phyloP scores from a whole-genome alignment of 163 green algal genomes.

The Scenedesmus sp. region DNA sequence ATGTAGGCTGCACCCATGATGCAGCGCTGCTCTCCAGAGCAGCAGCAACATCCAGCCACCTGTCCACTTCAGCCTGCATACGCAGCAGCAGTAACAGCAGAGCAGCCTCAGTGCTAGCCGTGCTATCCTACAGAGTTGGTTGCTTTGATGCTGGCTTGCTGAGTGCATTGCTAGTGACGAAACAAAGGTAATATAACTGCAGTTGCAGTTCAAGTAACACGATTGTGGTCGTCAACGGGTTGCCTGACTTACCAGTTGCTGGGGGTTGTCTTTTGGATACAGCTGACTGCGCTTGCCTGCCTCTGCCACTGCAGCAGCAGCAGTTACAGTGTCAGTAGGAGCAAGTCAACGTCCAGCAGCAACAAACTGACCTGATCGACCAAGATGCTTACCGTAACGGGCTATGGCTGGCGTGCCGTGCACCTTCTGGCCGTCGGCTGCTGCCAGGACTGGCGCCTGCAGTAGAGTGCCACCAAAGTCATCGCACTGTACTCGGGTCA shows the following conservation, averaged over 20 bases:
- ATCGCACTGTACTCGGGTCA: background rate
- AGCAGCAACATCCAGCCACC: conserved; percentile 61
- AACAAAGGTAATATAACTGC: background rate
- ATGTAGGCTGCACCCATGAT: conserved; percentile 65
- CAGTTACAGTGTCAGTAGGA: background rate
- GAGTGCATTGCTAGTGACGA: background rate
- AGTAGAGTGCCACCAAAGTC: conserved; percentile 5
- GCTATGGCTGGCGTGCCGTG: conserved; percentile 53
- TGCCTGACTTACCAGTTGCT: conserved; percentile 2
- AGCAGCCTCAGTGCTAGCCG: background rate
- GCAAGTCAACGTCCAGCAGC: background rate
- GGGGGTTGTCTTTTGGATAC: conserved; percentile 22
- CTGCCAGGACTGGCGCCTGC: conserved; percentile 57
- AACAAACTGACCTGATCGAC: background rate
- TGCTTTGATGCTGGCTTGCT: background rate
- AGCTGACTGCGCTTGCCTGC: conserved; percentile 44
- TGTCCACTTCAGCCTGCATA: conserved; percentile 62
- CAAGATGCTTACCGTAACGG: conserved; percentile 52
- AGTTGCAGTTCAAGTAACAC: background rate
- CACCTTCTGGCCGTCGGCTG: conserved; percentile 54
- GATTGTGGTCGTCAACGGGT: background rate
- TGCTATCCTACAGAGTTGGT: background rate
- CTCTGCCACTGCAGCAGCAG: conserved; percentile 26
- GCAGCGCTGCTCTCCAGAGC: conserved; percentile 56
- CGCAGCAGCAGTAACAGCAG: background rate